A percentile compares a stretch with the other conserved stretches of the same genome.
These are phyloP conservation scores for Sphaerulina vaccinii DNA, from an alignment of 2,329 filamentous ascomycete genomes.

Conservation along the genomic window DNA sequence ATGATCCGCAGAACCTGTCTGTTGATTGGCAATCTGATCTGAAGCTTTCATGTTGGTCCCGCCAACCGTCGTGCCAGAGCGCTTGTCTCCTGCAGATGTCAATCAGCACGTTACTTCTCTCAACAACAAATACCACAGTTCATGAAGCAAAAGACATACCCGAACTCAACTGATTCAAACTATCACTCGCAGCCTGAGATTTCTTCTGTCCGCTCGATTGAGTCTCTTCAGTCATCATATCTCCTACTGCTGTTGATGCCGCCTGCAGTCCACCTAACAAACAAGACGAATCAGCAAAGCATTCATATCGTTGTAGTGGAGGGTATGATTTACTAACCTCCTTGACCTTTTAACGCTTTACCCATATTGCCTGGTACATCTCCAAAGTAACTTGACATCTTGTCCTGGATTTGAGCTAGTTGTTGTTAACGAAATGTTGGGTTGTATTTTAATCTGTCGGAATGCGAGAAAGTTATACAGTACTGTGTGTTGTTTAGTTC, in stretches of 20 bases:
- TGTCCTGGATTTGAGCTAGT: neutral
- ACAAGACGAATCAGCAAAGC: neutral
- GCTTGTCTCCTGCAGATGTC: slow-evolving; percentile 20
- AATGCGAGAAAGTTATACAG: neutral
- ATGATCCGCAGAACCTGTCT: slow-evolving; percentile 34
- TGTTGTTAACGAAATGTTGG: neutral
- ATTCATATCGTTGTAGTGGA: neutral
- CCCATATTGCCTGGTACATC: slow-evolving; percentile 31
- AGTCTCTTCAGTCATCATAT: slow-evolving; percentile 30
- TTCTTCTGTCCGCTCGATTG: slow-evolving; percentile 32
- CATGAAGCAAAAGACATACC: slow-evolving; percentile 16
- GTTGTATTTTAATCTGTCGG: neutral
- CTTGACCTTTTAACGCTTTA: slow-evolving; percentile 34
- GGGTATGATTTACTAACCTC: slow-evolving; percentile 20
- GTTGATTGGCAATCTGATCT: slow-evolving; percentile 32
- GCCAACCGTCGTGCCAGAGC: slow-evolving; percentile 28
- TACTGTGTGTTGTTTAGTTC: neutral
- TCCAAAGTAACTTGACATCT: slow-evolving; percentile 18
- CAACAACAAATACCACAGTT: no score
- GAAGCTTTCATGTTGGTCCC: slow-evolving; percentile 28
- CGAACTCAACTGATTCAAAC: slow-evolving; percentile 29
- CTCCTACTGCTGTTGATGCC: slow-evolving; percentile 28
- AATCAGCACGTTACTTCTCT: slow-evolving; percentile 1
- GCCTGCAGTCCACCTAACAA: slow-evolving; percentile 31
- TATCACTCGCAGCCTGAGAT: slow-evolving; percentile 29